phyloP scores from a whole-genome alignment of 192 early-diverging fungal genomes.

The Bifiguratus adelaidae region DNA sequence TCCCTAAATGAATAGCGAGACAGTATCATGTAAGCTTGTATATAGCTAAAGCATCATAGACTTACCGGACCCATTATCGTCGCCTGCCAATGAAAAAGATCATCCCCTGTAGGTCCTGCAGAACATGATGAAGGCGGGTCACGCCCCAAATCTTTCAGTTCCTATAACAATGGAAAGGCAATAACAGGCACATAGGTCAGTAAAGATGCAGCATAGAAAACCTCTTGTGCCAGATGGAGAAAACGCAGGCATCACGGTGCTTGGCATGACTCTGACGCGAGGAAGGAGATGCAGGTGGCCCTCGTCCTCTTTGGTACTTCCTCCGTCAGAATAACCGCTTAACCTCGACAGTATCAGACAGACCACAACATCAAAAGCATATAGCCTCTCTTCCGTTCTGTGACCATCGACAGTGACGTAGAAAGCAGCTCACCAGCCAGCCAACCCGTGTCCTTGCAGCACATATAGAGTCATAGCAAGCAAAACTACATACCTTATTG shows the following conservation, averaged over 20 bases:
- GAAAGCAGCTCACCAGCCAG: no score
- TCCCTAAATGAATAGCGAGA: slow-evolving; percentile 30
- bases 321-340: background rate
- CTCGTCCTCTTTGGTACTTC: background rate
- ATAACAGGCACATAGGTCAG: background rate
- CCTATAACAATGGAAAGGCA: slow-evolving; percentile 32
- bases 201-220: no score
- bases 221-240: background rate
- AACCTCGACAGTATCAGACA: background rate
- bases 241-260: background rate
- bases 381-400: background rate
- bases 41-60: slow-evolving; percentile 6
- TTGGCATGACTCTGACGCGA: background rate
- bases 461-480: background rate
- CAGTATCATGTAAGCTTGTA: background rate
- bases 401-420: background rate
- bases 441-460: background rate
- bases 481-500: slow-evolving; percentile 72
- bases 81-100: slow-evolving; percentile 92
- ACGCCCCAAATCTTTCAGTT: slow-evolving; percentile 90
- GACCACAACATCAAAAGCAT: slow-evolving; percentile 8
- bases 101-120: slow-evolving; percentile 92
- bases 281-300: background rate
- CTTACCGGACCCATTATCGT: slow-evolving; percentile 96
- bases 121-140: slow-evolving; percentile 98